Conservation (phyloP, 176 grass and related monocot species). For the sorghum (Sorghum bicolor) region Sorghum_bicolor_NCBIv3 NC_012873.2:67384501-67385000, state of each 20-base stretch:
- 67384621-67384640: constrained; percentile 70
- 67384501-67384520: constrained; percentile 92
- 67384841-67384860: constrained; percentile 24
- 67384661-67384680: constrained; percentile 67
- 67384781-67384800: constrained; percentile 90
- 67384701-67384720: constrained; percentile 62
- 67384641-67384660: constrained; percentile 70
- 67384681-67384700: constrained; percentile 95
- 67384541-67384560: constrained; percentile 78
- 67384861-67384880: constrained; percentile 29
- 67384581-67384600: constrained; percentile 95
- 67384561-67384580: constrained; percentile 79
- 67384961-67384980: constrained; percentile 1
- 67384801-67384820: constrained; percentile 99
- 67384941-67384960: background rate
- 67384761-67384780: constrained; percentile 96
- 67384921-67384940: background rate
- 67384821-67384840: constrained; percentile 76
- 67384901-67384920: constrained; percentile 19
- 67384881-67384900: background rate
- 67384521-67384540: constrained; percentile 99
- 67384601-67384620: constrained; percentile 82
- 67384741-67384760: constrained; percentile 95
- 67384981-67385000: background rate
- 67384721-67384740: constrained; percentile 86